These are phyloP conservation scores for Xylariomycetidae sp. DNA, from an alignment of 2,329 filamentous ascomycete species.

Conservation along the genomic window DNA sequence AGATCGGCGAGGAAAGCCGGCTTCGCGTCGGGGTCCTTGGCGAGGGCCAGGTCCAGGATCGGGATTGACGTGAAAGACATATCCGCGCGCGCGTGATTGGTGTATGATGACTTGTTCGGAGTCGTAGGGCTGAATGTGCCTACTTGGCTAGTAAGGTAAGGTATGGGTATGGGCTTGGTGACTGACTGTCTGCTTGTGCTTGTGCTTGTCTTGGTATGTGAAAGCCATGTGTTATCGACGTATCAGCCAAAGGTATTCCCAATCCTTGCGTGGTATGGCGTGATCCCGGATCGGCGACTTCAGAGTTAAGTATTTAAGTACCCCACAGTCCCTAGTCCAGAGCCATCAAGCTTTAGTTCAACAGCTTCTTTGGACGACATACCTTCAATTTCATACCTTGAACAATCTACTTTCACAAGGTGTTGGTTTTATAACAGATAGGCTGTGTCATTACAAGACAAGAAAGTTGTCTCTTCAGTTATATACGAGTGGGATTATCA, in stretches of 20 bases:
- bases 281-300: slow-evolving; percentile 17
- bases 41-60: slow-evolving; percentile 68
- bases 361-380: no score
- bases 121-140: no score
- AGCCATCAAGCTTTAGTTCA: no score
- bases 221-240: neutral
- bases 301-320: slow-evolving; percentile 8
- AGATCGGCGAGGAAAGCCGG: slow-evolving; percentile 66
- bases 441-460: no score
- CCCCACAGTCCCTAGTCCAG: slow-evolving; percentile 3
- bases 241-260: neutral
- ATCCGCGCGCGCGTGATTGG: neutral
- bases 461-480: no score
- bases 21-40: slow-evolving; percentile 61
- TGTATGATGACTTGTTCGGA: neutral
- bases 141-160: no score
- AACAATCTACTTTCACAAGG: no score
- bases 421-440: no score
- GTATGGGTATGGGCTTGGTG: neutral
- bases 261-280: slow-evolving; percentile 16
- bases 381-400: no score
- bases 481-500: no score
- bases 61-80: slow-evolving; percentile 75
- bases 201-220: neutral
- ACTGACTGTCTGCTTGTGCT: neutral